Evolutionary conservation across 164 flowering plant genomes (phyloP).

Genomic region (Vitis riparia): DNA sequence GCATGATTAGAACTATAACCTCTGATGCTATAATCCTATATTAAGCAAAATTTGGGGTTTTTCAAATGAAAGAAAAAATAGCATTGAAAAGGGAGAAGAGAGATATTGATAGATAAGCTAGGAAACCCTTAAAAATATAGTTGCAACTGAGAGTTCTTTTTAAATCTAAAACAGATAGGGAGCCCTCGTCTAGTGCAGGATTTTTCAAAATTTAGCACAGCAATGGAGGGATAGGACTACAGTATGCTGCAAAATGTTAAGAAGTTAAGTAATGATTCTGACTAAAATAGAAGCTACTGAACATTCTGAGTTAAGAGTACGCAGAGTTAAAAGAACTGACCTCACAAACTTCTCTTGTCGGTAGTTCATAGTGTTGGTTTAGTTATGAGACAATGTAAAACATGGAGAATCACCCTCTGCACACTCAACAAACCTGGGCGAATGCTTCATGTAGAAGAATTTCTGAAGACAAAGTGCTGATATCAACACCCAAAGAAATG

Average conservation of each 20-base stretch:
- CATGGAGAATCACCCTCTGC: slow-evolving; percentile 1
- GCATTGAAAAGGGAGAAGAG: too few relatives aligned
- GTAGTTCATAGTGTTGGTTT: slow-evolving; percentile 17
- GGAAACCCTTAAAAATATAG: too few relatives aligned
- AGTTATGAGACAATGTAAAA: background rate
- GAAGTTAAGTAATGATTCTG: background rate
- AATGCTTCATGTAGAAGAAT: slow-evolving; percentile 12
- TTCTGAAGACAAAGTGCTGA: background rate
- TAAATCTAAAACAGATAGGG: too few relatives aligned
- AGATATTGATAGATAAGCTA: too few relatives aligned
- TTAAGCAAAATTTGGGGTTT: too few relatives aligned
- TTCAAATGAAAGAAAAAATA: too few relatives aligned
- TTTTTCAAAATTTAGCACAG: background rate
- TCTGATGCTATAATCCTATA: too few relatives aligned
- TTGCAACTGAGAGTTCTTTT: too few relatives aligned
- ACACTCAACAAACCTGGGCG: background rate
- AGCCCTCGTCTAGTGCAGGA: background rate
- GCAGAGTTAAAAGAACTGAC: slow-evolving; percentile 17
- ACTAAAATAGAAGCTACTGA: background rate
- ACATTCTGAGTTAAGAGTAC: background rate
- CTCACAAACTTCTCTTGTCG: slow-evolving; percentile 34
- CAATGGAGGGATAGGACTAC: background rate
- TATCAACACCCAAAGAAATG: slow-evolving; percentile 5
- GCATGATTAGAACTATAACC: too few relatives aligned
- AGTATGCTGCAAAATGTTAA: background rate